Evolutionary conservation across 2,329 filamentous ascomycete genomes (phyloP).

Genomic region (Pyrenochaeta sp.): DNA sequence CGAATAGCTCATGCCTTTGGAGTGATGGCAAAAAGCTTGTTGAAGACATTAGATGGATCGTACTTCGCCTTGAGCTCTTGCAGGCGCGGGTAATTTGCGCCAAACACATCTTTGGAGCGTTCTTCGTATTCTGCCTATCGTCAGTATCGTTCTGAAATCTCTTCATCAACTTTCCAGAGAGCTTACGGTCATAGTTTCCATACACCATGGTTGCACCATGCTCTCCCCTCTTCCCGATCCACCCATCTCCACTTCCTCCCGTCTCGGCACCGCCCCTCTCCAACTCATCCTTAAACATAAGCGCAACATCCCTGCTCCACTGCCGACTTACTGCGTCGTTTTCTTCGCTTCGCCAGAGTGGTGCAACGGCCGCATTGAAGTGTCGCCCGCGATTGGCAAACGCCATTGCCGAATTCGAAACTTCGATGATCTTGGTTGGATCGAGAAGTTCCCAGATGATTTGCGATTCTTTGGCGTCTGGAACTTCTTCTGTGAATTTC

Average conservation of each 20-base stretch:
- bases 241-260: conserved; percentile 5
- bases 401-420: conserved; percentile 9
- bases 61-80: conserved; percentile 15
- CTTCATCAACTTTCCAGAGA: neutral
- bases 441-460: conserved; percentile 14
- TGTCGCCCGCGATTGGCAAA: conserved; percentile 14
- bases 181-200: conserved; percentile 16
- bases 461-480: conserved; percentile 5
- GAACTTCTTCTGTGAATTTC: conserved; percentile 6
- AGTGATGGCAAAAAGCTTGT: conserved; percentile 10
- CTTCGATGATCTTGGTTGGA: conserved; percentile 8
- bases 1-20: neutral
- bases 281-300: conserved; percentile 7
- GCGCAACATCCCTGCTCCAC: conserved; percentile 13
- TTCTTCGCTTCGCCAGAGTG: conserved; percentile 6
- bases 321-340: conserved; percentile 10
- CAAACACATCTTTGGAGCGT: conserved; percentile 10
- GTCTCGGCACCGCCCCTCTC: conserved; percentile 8
- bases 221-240: conserved; percentile 11
- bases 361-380: conserved; percentile 8
- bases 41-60: conserved; percentile 10
- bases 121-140: conserved; percentile 10
- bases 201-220: conserved; percentile 14
- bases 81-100: conserved; percentile 9
- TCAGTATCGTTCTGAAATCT: neutral